Base-by-base conservation (phyloP, 2,329 filamentous ascomycete genomes). In the Ophiostoma sp. region DNA sequence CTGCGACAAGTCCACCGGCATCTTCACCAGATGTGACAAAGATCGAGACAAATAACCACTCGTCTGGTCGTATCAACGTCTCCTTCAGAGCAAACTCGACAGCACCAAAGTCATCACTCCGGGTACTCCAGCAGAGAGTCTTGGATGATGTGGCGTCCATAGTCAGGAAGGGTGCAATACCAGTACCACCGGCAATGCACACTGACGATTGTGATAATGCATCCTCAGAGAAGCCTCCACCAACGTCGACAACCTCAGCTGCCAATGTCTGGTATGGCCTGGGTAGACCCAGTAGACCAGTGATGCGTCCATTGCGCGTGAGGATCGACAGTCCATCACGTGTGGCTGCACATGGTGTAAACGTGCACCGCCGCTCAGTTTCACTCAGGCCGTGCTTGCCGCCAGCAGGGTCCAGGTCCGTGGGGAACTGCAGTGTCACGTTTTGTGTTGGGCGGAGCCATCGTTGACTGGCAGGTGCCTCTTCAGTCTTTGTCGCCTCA, bases 21-120 rank as follows among this genome's bases (percentile, higher is more conserved):
- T 76, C 77, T 3, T 76, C 75, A 4, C 76, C 77, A 0, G 75
- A 33, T 8, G 77, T 78, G 39, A 77, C 72, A 57, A 76, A 76
- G 6, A 77, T 61, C 1, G 59, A 31, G 3, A 68, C 48, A 7
- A 25, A 36, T 1, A 33, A 12, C 76, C 77, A 77, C 4, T 61
- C 17, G 0, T 28, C 4, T 0, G 61, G 19, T 2, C 59, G 31
- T 1, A 78, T 50, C 28, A 76, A 50, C 9, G 48, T 31, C 33
- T 70, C 69, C 11, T 72, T 50, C n/a, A 77, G 42, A 3, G 76
- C 61, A 70, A 72, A 75, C 36, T 75, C 74, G 5, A 77, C 73
- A 2, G 75, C 55, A 5, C 33, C 57, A 64, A 77, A 76, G 55
- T 78, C 77, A 3, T 76, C 72, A 12, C 73, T 74, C 1, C 75